Evolutionary conservation across 2,329 filamentous ascomycete species (phyloP), one percentile per base, ranked within the genome.

Genomic region (Penicillium polonicum): DNA sequence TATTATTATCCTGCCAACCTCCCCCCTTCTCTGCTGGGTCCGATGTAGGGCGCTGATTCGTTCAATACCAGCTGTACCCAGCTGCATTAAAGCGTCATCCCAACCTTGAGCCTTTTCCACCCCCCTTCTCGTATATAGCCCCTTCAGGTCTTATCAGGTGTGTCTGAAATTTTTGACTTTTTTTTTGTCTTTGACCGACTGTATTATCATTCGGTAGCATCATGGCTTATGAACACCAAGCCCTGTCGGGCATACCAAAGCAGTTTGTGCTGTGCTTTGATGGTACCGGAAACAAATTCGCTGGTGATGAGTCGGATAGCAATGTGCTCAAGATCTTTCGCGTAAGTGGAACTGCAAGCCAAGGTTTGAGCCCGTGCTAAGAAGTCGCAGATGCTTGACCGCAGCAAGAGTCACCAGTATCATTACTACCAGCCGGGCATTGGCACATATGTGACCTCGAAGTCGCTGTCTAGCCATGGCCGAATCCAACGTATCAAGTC

Each of bases 401-500:
- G 74, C 56, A 73, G 68, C 57, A 66, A 75, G 52, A 69, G 70
- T 48, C 68, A 72, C 54, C 73, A 76, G 52, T 76, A 74, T 61
- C 75, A 77, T 59, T 77, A 77, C 58, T 78, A 78, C 60, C 75
- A 77, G 52, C 73, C 77, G 2, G 77, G 77, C 5, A 78, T 79
- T 61, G 77, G 77, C 23, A 79, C 77, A 25, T 79, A 79, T 61
- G 74, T 77, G 53, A 74, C 73, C 0, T 68, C 69, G 3, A 71
- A 68, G 31, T 71, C 72, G 7, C 64, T 77, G 6, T 65, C 68
- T 29, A 70, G 70, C 51, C 66, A 68, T 57, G 70, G 73, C 27
- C 67, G 70, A 23, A 63, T 75, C 25, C 70, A 74, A 55, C 71
- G 74, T 55, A 86, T 88, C 59, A 91, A 91, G 65, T 73, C 70